Base-by-base conservation (phyloP, 164 flowering plant species). In the Chimonanthus praecox region DNA sequence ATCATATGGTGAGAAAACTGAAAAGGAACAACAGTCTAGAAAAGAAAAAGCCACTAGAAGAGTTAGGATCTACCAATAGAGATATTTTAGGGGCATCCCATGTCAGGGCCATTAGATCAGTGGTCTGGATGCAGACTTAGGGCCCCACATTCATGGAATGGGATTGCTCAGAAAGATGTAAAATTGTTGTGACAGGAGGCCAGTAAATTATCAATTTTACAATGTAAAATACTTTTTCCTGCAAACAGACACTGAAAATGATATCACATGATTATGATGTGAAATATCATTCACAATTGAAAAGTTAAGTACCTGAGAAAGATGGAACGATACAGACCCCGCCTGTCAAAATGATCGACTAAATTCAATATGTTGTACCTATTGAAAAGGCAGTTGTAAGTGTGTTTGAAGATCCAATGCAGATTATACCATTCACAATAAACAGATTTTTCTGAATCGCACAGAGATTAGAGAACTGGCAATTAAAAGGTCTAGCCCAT, bases 261-360 rank as follows among this genome's bases (percentile, higher is more conserved):
- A 5, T 43, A 44, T 33, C 15, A 44, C 48, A 66, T 66, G 46
- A 10, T 45, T 5, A 66, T 33, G 16, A 15, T 16, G 9, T 9
- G 7, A 66, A 15, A 66, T 13, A 66, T 4, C 60, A 54, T 11
- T 48, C 68, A 66, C 54, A 60, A 71, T 3, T 13, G 60, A n/a
- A 11, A 11, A n/a, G 16, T 54, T 54, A 9, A 7, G 20, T 82
- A 94, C 98, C 98, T 89, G 74, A 90, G 82, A 75, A 94, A 89
- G 63, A 90, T 76, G 72, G 96, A 87, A 45, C 94, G 94, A 74
- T 89, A 90, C 7, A 90, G 80, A 69, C 97, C 98, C 77, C 97
- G 85, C 47, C 78, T 80, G 58, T 92, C 85, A 75, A 92, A 94
- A 81, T 94, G 91, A 83, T 94, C 96, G 18, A 92, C 90, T 62